These are phyloP conservation scores for Cladosporium sp. DNA, from an alignment of 2,329 filamentous ascomycete genomes.

Conservation along the genomic window DNA sequence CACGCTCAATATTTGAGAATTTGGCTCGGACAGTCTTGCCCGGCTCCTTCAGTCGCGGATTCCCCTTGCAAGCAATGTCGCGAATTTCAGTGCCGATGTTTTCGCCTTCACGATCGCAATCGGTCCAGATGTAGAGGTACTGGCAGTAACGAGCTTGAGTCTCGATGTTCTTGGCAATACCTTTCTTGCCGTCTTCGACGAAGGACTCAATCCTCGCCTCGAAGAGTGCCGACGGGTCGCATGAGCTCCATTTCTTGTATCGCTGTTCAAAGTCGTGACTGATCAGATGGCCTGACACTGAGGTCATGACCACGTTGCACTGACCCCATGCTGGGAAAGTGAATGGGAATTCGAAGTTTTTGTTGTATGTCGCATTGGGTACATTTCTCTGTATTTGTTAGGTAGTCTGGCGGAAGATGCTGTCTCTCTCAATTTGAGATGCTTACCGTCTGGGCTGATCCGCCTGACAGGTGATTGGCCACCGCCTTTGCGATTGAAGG, in stretches of 20 bases:
- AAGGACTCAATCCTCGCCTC: conserved; percentile 67
- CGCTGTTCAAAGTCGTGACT: conserved; percentile 68
- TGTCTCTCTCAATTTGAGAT: not conserved
- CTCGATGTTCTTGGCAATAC: conserved; percentile 80
- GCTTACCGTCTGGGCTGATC: conserved; percentile 64
- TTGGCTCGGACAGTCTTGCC: conserved; percentile 72
- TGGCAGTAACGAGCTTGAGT: conserved; percentile 67
- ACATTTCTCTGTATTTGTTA: conserved; percentile 56
- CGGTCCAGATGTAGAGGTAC: conserved; percentile 92
- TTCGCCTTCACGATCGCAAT: conserved; percentile 96
- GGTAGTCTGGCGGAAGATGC: conserved; percentile 1
- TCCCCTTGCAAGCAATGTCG: conserved; percentile 69
- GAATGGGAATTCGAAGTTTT: conserved; percentile 91
- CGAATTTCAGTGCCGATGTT: conserved; percentile 92
- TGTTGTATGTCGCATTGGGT: conserved; percentile 68
- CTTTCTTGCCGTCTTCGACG: conserved; percentile 68
- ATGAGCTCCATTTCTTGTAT: conserved; percentile 75
- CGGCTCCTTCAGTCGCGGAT: conserved; percentile 53
- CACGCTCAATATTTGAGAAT: conserved; percentile 94
- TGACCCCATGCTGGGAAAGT: conserved; percentile 77
- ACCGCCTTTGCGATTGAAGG: conserved; percentile 95
- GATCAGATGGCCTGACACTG: conserved; percentile 83
- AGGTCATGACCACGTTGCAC: conserved; percentile 88
- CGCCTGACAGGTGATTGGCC: conserved; percentile 80
- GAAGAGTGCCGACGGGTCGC: conserved; percentile 74